Percentiles rank a stretch among this genome's conserved stretches.
Conservation (phyloP, 176 grass and related monocot species). For the Carex myosuroides region DNA sequence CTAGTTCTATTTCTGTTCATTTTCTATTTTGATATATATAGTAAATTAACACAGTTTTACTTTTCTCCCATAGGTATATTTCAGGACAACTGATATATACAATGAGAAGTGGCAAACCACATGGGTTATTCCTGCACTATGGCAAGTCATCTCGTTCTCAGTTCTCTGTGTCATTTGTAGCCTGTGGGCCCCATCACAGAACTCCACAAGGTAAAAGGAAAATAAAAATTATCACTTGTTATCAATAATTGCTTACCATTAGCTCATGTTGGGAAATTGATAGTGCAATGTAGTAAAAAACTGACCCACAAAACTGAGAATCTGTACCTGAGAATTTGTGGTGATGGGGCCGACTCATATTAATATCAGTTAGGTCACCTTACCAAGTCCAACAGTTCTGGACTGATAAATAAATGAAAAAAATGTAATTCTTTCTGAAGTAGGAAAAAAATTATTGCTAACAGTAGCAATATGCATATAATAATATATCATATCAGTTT, state of each 20-base stretch:
- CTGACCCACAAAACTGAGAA: not conserved
- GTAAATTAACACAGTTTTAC: not conserved
- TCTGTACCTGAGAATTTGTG: not conserved
- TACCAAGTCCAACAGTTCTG: not conserved
- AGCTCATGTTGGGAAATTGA: not conserved
- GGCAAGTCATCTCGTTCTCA: slow-evolving; percentile 78
- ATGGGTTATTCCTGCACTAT: slow-evolving; percentile 69
- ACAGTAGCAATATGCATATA: not conserved
- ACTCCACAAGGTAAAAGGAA: slow-evolving; percentile 42
- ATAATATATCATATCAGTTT: not conserved
- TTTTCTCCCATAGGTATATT: slow-evolving; percentile 40
- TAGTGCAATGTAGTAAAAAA: not conserved
- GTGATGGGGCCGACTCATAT: not conserved
- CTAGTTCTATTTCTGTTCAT: slow-evolving; percentile 2
- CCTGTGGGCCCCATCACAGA: slow-evolving; percentile 57
- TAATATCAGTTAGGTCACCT: not conserved
- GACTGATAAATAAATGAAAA: not conserved
- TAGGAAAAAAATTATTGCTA: not conserved
- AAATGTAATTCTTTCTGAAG: not conserved
- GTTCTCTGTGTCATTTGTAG: slow-evolving; percentile 59
- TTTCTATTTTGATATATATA: not conserved
- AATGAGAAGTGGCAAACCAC: slow-evolving; percentile 56
- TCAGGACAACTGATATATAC: slow-evolving; percentile 53
- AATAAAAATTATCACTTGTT: not conserved
- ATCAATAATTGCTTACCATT: not conserved